phyloP scores from a whole-genome alignment of 345 rosid species.

The Gossypium rotundifolium region DNA sequence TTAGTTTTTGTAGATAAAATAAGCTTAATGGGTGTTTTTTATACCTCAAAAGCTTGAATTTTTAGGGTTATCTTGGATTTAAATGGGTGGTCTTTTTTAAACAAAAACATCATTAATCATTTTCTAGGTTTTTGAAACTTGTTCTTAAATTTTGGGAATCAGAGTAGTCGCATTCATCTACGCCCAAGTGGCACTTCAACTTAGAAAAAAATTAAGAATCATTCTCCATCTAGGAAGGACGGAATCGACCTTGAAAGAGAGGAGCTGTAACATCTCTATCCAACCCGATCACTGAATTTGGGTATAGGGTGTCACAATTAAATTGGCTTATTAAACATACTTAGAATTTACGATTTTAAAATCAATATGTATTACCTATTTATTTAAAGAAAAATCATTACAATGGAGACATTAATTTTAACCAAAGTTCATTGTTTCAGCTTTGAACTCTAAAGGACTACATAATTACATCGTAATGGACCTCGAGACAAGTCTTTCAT shows the following conservation, averaged over 20 bases:
- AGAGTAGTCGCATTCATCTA: conserved; percentile 27
- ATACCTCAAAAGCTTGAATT: conserved; percentile 42
- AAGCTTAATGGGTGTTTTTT: conserved; percentile 61
- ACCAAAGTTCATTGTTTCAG: no score
- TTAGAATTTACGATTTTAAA: no score
- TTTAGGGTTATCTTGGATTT: conserved; percentile 19
- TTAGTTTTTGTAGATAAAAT: conserved; percentile 12
- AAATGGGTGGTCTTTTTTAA: conserved; percentile 57
- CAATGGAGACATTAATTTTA: no score
- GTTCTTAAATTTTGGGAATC: conserved; percentile 37
- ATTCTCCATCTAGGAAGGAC: conserved; percentile 52
- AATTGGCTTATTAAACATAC: no score
- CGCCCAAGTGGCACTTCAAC: conserved; percentile 38
- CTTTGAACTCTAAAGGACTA: no score
- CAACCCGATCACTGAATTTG: no score
- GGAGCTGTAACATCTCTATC: conserved; percentile 4
- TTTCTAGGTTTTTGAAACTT: conserved; percentile 14
- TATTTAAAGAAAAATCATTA: no score
- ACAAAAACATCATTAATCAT: conserved; percentile 46
- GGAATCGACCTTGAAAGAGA: conserved; percentile 43
- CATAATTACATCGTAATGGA: no score
- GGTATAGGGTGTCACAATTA: no score
- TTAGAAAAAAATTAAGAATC: conserved; percentile 42
- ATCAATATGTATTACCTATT: no score
- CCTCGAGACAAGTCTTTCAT: no score